Conservation (phyloP, 768 basidiomycete species). For the Tylopilus plumbeoviolaceoides region DNA sequence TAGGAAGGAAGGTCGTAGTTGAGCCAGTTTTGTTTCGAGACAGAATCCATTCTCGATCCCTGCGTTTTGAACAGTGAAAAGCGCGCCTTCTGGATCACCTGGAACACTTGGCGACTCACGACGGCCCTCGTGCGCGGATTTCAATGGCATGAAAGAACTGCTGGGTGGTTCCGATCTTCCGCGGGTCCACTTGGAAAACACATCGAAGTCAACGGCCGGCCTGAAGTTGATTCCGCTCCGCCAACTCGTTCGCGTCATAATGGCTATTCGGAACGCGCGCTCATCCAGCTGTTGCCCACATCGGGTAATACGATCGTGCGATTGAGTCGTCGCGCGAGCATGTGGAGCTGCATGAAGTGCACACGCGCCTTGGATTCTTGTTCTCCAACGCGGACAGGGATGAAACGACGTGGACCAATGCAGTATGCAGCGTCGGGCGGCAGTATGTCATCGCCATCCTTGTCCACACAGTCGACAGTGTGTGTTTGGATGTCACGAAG, state of each 20-base stretch:
- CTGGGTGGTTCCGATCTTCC: constrained; percentile 21
- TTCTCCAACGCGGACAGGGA: too few species aligned
- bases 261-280: constrained; percentile 45
- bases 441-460: too few species aligned
- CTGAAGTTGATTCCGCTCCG: neutral
- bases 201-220: constrained; percentile 33
- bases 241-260: constrained; percentile 39
- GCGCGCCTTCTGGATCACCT: neutral
- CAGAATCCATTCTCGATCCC: constrained; percentile 13
- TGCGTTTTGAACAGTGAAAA: constrained; percentile 1
- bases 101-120: neutral
- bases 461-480: too few species aligned
- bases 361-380: too few species aligned
- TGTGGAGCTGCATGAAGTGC: too few species aligned
- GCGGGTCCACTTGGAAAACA: constrained; percentile 39
- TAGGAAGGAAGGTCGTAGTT: constrained; percentile 8
- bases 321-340: constrained; percentile 45
- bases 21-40: constrained; percentile 17
- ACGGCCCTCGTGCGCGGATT: constrained; percentile 15
- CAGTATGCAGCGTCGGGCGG: too few species aligned
- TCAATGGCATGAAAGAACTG: constrained; percentile 37
- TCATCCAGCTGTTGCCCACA: constrained; percentile 52
- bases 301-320: constrained; percentile 60
- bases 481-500: too few species aligned
- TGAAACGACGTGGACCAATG: too few species aligned